Evolutionary conservation across 2,329 filamentous ascomycete species (phyloP).

Genomic region (Beauveria australis): DNA sequence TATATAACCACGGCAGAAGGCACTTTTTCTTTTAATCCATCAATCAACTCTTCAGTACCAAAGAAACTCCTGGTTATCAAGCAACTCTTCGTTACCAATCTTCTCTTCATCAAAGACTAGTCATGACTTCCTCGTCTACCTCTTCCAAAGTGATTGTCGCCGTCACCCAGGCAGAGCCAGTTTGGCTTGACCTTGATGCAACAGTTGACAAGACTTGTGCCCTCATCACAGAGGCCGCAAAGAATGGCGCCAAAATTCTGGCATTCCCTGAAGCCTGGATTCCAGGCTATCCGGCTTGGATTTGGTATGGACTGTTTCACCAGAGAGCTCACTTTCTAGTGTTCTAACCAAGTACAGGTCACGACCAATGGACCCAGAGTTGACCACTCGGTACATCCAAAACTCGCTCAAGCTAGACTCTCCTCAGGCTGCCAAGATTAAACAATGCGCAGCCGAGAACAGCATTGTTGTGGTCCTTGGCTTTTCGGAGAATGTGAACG

Average conservation of each 20-base stretch:
- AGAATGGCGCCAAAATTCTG: constrained; percentile 45
- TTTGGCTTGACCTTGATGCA: constrained; percentile 17
- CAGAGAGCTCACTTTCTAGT: not conserved
- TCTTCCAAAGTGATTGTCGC: constrained; percentile 11
- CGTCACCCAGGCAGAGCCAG: constrained; percentile 20
- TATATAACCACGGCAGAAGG: too few relatives aligned
- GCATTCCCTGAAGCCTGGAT: constrained; percentile 47
- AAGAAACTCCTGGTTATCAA: too few relatives aligned
- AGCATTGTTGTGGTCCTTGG: constrained; percentile 35
- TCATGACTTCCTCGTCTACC: not conserved
- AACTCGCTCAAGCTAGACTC: constrained; percentile 35
- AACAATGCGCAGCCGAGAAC: constrained; percentile 23
- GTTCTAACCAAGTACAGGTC: not conserved
- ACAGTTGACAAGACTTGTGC: constrained; percentile 17
- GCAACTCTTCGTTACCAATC: too few relatives aligned
- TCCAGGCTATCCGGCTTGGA: constrained; percentile 43
- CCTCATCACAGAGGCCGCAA: constrained; percentile 3
- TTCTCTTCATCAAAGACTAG: not conserved
- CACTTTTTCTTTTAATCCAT: too few relatives aligned
- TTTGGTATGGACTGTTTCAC: constrained; percentile 18
- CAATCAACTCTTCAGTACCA: too few relatives aligned
- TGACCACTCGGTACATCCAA: constrained; percentile 24
- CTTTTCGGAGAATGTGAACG: constrained; percentile 31
- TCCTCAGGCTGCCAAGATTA: constrained; percentile 29
- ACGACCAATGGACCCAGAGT: not conserved